Evolutionary conservation across 192 early-diverging fungal species (phyloP).

Genomic region (Coemansia sp.): DNA sequence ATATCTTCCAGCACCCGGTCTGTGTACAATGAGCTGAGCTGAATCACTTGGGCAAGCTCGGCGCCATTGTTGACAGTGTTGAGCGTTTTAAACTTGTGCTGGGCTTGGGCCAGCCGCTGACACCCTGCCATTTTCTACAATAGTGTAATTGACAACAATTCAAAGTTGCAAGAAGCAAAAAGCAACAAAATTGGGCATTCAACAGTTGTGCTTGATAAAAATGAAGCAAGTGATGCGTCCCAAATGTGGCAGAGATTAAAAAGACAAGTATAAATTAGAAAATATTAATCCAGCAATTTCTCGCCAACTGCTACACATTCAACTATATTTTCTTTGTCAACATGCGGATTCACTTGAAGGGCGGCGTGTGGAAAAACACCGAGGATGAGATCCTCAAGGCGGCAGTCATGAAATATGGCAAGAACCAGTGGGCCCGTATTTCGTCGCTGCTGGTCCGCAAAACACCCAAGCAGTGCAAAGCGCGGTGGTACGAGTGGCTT

Average conservation of each 20-base stretch:
- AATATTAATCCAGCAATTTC: neutral
- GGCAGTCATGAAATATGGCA: conserved; percentile 98
- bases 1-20: conserved; percentile 28
- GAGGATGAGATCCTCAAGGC: conserved; percentile 98
- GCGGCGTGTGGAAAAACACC: conserved; percentile 99
- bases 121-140: conserved; percentile 16
- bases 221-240: neutral
- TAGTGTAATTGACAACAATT: neutral
- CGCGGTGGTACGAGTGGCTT: conserved; percentile 98
- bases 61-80: conserved; percentile 18
- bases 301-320: neutral
- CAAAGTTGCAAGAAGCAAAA: neutral
- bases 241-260: neutral
- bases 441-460: conserved; percentile 93
- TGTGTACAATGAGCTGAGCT: conserved; percentile 25
- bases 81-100: conserved; percentile 29
- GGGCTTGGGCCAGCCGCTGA: conserved; percentile 18
- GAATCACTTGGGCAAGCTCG: conserved; percentile 27
- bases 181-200: neutral
- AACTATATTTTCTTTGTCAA: neutral
- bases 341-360: conserved; percentile 55
- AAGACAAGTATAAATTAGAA: neutral
- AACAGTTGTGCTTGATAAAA: neutral
- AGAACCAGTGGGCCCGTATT: conserved; percentile 99
- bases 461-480: conserved; percentile 98